Conservation (phyloP, 441 rosid genomes). For the Jatropha multifida region DNA sequence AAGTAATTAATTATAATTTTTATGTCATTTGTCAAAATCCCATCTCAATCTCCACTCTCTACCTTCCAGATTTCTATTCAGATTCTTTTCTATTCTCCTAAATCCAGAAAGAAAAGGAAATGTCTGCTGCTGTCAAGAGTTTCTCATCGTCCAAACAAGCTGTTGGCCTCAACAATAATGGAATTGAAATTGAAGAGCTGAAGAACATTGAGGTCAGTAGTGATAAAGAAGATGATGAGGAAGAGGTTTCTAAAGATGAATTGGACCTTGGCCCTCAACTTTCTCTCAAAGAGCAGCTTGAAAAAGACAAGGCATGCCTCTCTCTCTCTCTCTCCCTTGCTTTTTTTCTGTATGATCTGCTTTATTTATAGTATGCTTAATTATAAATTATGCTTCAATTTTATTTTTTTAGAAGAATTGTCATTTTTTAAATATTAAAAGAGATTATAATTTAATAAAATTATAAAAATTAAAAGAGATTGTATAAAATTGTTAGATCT, state of each 20-base stretch:
- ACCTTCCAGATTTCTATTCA: not conserved
- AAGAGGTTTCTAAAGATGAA: constrained; percentile 4
- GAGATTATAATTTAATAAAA: too few species aligned
- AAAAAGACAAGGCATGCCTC: constrained; percentile 31
- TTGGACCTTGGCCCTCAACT: constrained; percentile 28
- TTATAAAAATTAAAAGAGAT: too few species aligned
- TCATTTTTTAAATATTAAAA: too few species aligned
- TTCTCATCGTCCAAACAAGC: constrained; percentile 17
- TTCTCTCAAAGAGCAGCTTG: constrained; percentile 40
- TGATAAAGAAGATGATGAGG: not conserved
- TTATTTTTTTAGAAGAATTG: too few species aligned
- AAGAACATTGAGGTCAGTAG: not conserved
- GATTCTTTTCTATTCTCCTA: not conserved
- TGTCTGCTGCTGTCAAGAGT: constrained; percentile 24
- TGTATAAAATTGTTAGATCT: too few species aligned
- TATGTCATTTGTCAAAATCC: not conserved
- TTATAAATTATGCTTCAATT: too few species aligned
- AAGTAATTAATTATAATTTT: not conserved
- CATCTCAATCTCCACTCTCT: not conserved
- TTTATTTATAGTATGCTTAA: too few species aligned
- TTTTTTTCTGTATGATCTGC: not conserved
- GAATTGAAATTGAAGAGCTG: constrained; percentile 8
- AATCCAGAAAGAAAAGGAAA: not conserved
- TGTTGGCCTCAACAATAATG: not conserved
- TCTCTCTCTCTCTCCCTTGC: too few species aligned